Percentiles rank a stretch among this genome's conserved stretches.
Conservation (phyloP, 2,329 filamentous ascomycete genomes). For the Lasiodiplodia hormozganensis region DNA sequence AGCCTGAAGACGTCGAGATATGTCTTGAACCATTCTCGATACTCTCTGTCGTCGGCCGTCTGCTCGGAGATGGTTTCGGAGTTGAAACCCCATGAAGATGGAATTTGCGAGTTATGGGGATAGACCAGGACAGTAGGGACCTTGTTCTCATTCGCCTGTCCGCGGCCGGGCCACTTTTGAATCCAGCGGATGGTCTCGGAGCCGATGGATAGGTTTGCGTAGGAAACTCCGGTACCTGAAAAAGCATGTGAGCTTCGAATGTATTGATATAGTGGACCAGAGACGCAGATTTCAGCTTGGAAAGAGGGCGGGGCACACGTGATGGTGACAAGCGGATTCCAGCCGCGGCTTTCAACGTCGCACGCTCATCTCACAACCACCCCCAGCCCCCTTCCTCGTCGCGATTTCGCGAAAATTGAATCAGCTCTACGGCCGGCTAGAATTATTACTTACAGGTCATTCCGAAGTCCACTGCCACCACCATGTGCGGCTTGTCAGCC, state of each 20-base stretch:
- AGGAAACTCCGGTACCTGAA: constrained; percentile 47
- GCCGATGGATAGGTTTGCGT: constrained; percentile 46
- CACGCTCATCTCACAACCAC: constrained; percentile 3
- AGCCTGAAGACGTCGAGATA: constrained; percentile 59
- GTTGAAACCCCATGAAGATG: constrained; percentile 62
- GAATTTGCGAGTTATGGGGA: constrained; percentile 42
- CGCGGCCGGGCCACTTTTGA: constrained; percentile 62
- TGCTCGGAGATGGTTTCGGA: constrained; percentile 50
- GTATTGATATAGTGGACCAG: not conserved
- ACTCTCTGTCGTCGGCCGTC: constrained; percentile 52
- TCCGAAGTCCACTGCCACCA: constrained; percentile 45
- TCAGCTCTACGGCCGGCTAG: not conserved
- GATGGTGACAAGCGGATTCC: not conserved
- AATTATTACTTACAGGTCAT: constrained; percentile 45
- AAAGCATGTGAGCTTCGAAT: not conserved
- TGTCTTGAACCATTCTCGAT: constrained; percentile 63
- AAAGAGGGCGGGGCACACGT: not conserved
- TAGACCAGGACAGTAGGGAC: constrained; percentile 62
- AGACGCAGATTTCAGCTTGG: not conserved
- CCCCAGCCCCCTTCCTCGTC: not conserved
- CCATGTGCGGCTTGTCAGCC: constrained; percentile 40
- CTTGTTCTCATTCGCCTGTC: constrained; percentile 62
- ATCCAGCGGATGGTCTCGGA: constrained; percentile 43
- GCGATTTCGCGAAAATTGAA: too few species aligned
- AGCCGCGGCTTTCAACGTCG: constrained; percentile 28